Percentiles rank a stretch among this genome's conserved stretches.
These are phyloP conservation scores for Calonectria naviculata DNA, from an alignment of 2,329 filamentous ascomycete species.

Conservation along the genomic window DNA sequence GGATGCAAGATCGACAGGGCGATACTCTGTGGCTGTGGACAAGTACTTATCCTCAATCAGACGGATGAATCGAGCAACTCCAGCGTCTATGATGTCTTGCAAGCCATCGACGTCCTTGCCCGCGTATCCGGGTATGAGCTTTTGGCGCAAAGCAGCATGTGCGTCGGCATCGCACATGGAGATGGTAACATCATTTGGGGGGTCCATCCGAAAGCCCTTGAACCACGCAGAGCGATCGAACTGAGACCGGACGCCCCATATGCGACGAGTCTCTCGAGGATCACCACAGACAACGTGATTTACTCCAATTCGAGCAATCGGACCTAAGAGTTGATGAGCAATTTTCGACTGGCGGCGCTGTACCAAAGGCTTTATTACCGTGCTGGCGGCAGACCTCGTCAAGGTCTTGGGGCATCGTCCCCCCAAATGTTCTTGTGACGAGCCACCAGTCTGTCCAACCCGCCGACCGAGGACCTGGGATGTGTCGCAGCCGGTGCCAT, in stretches of 20 bases:
- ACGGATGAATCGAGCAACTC: neutral
- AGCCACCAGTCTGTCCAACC: conserved; percentile 21
- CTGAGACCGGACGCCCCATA: conserved; percentile 14
- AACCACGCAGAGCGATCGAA: conserved; percentile 13
- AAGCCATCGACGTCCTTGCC: conserved; percentile 7
- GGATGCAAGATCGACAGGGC: conserved; percentile 4
- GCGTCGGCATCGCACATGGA: neutral
- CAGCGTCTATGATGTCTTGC: conserved; percentile 2
- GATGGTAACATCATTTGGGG: conserved; percentile 5
- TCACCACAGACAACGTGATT: conserved; percentile 15
- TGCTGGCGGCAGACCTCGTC: conserved; percentile 13
- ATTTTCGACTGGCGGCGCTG: neutral
- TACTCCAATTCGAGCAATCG: conserved; percentile 11
- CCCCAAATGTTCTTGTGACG: conserved; percentile 6
- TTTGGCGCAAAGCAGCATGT: conserved; percentile 1
- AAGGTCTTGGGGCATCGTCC: neutral
- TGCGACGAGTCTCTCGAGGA: conserved; percentile 5
- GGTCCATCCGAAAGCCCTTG: conserved; percentile 15
- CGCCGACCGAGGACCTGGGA: conserved; percentile 4
- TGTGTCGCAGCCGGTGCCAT: conserved; percentile 12
- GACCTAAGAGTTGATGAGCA: neutral
- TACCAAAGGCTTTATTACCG: neutral
- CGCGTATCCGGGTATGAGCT: conserved; percentile 10
- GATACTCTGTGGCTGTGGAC: neutral
- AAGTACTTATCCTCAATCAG: conserved; percentile 15